Conservation (phyloP, 176 grass and related monocot genomes). For the Aegilops longissima region DNA sequence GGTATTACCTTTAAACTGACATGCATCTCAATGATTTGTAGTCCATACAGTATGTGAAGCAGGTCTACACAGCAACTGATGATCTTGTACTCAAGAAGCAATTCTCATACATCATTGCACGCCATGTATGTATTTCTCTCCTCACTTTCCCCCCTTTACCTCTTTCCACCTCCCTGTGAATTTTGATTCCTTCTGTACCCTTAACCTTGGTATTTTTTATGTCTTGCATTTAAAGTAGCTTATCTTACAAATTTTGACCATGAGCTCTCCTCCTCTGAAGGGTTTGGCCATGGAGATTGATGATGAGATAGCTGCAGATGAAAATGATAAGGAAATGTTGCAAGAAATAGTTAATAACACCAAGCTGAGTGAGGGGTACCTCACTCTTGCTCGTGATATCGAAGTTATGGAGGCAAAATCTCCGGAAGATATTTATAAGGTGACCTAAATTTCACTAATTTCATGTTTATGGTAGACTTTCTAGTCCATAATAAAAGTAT, state of each 20-base stretch:
- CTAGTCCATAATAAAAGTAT: conserved; percentile 16
- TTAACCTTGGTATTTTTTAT: conserved; percentile 11
- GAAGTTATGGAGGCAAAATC: conserved; percentile 99
- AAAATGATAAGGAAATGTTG: conserved; percentile 80
- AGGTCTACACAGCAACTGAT: conserved; percentile 75
- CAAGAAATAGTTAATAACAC: conserved; percentile 93
- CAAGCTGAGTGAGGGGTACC: conserved; percentile 84
- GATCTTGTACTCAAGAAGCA: conserved; percentile 90
- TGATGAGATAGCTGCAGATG: conserved; percentile 84
- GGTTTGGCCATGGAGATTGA: conserved; percentile 85
- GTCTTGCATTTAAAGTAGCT: not conserved
- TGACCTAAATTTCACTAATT: conserved; percentile 30
- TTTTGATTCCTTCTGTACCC: not conserved
- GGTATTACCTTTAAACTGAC: conserved; percentile 14
- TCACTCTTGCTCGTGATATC: conserved; percentile 94
- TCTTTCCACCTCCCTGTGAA: not conserved
- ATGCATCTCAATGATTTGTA: conserved; percentile 23
- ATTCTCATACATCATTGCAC: conserved; percentile 87
- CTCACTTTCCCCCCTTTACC: not conserved
- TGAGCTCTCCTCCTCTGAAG: conserved; percentile 37
- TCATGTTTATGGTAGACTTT: conserved; percentile 12
- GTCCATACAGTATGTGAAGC: conserved; percentile 81
- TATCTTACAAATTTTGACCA: not conserved
- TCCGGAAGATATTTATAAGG: conserved; percentile 99
- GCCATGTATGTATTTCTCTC: conserved; percentile 54